Evolutionary conservation across 768 basidiomycete genomes (phyloP), one percentile per base, ranked within the genome.

Genomic region (Scleroderma bovista): DNA sequence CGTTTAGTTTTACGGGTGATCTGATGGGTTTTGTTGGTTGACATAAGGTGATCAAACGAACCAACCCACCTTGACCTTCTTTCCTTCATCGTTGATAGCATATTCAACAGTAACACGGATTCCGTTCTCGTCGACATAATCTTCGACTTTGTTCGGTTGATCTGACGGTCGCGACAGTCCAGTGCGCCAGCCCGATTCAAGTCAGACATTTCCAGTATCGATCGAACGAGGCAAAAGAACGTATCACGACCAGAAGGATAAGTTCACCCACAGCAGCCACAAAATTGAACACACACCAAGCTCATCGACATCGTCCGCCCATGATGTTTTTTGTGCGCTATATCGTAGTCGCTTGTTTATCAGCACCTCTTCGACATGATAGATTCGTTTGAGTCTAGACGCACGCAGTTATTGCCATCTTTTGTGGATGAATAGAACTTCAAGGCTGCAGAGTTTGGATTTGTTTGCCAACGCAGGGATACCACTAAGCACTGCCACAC

Each of bases 261-360:
- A n/a, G n/a, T n/a, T n/a, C n/a, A n/a, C n/a, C n/a, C n/a, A n/a
- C n/a, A n/a, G n/a, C n/a, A n/a, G n/a, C n/a, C n/a, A n/a, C n/a
- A n/a, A 15, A 33, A 33, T 33, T 33, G 32, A 33, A 60, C 23
- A 43, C 69, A 59, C 54, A 80, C 83, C 86, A 54, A 82, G 73
- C 44, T 89, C 87, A 63, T 89, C 87, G 57, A 89, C 81, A 52
- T 92, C 88, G 69, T 92, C 88, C 37, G 89, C 89, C 89, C 89
- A 93, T 6, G 87, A 89, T 17, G 82, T 88, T 74, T 86, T 89
- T 31, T 59, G 67, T 37, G 45, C 43, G 19, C 23, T 43, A 15
- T 43, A 29, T 26, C 23, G 41, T 26, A 29, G 6, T 23, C 24
- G 13, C 15, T 11, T 16, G 4, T 16, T 8, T 29, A 42, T 42